These are phyloP conservation scores for Microcos paniculata DNA, from an alignment of 345 rosid species.

Conservation along the genomic window DNA sequence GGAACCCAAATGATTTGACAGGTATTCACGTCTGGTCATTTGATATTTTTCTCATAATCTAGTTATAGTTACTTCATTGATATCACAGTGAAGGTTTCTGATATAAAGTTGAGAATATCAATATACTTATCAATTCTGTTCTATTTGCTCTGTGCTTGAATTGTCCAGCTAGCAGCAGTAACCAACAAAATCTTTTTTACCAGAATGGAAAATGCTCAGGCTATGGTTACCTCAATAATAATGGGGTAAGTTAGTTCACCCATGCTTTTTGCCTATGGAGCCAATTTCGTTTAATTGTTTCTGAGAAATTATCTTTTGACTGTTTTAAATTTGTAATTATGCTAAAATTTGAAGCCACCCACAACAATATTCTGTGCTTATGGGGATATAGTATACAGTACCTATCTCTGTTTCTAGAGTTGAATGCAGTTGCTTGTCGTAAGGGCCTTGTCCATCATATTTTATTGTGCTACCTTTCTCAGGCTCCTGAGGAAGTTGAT, in stretches of 20 bases:
- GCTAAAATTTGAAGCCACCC: neutral
- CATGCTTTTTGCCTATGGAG: neutral
- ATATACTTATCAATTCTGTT: conserved; percentile 7
- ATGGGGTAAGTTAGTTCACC: conserved; percentile 38
- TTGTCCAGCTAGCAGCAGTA: conserved; percentile 32
- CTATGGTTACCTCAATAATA: conserved; percentile 19
- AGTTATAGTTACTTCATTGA: conserved; percentile 9
- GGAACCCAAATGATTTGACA: conserved; percentile 30
- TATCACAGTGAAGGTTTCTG: conserved; percentile 11
- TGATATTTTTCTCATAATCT: conserved; percentile 10
- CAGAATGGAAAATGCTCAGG: conserved; percentile 13
- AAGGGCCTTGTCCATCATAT: neutral
- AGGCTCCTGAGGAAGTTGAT: neutral
- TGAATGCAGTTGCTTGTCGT: neutral
- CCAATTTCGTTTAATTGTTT: conserved; percentile 8
- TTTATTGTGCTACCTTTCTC: neutral
- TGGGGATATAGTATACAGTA: neutral
- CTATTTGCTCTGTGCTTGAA: conserved; percentile 17
- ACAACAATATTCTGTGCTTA: neutral
- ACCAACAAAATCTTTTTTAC: conserved; percentile 25
- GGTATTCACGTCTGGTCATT: conserved; percentile 27
- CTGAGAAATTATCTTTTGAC: neutral
- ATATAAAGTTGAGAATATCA: neutral
- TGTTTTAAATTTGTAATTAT: neutral
- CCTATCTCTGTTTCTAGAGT: neutral